These are phyloP conservation scores for Fraxinus nigra DNA, from an alignment of 305 asterid species.

Conservation along the genomic window DNA sequence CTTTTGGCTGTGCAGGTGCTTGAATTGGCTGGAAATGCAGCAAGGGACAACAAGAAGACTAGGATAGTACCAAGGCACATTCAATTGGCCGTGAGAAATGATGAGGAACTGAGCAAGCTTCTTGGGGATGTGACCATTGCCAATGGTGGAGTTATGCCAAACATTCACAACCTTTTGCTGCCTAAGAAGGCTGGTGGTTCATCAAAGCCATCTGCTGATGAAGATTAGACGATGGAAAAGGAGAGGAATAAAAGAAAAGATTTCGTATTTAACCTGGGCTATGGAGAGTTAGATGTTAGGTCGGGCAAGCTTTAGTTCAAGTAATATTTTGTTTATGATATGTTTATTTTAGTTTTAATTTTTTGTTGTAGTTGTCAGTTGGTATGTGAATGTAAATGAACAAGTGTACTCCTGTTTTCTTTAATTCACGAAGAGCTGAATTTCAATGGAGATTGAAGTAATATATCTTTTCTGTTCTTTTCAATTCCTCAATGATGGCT, in stretches of 20 bases:
- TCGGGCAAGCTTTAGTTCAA: neutral
- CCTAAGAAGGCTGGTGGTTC: constrained; percentile 19
- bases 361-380: neutral
- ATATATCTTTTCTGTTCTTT: neutral
- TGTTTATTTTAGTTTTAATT: neutral
- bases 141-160: constrained; percentile 20
- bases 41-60: constrained; percentile 13
- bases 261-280: neutral
- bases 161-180: constrained; percentile 18
- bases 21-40: constrained; percentile 21
- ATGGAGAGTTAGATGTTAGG: neutral
- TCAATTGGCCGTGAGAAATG: constrained; percentile 8
- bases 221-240: neutral
- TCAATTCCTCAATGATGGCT: neutral
- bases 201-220: constrained; percentile 21
- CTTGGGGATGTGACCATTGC: constrained; percentile 22
- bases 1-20: constrained; percentile 6
- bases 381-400: neutral
- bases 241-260: neutral
- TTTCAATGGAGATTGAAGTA: neutral
- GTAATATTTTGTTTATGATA: neutral
- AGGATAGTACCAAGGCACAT: constrained; percentile 10
- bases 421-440: neutral
- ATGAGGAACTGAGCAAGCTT: constrained; percentile 19
- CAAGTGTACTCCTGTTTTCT: neutral